A percentile compares a stretch with the other conserved stretches of the same genome.
Conservation (phyloP, 495 filamentous ascomycete species). For the Cercophora samala region DNA sequence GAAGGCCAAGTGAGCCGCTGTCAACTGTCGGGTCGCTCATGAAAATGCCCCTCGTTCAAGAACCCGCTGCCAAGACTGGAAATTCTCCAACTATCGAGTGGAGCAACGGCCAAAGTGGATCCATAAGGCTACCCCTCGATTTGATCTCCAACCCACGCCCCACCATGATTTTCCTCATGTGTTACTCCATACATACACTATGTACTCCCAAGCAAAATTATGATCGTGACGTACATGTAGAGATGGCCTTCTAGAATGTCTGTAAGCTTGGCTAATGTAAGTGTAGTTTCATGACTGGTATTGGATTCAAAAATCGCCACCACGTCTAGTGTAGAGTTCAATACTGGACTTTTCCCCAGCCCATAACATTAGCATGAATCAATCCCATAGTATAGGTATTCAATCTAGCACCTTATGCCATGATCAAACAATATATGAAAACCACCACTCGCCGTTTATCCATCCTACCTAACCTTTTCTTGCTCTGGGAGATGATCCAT, state of each 20-base stretch:
- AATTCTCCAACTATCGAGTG: constrained; percentile 7
- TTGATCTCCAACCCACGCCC: neutral
- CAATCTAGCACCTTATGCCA: neutral
- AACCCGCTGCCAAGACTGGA: constrained; percentile 15
- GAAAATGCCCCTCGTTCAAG: constrained; percentile 2
- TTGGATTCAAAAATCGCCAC: neutral
- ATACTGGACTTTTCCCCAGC: neutral
- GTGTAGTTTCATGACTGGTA: neutral
- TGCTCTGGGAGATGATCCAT: no score
- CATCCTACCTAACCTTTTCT: no score
- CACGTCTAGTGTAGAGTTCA: no score
- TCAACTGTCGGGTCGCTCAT: neutral
- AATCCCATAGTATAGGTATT: neutral
- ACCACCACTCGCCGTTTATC: no score
- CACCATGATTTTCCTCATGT: neutral
- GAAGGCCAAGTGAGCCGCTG: neutral
- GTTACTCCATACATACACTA: no score
- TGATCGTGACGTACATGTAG: neutral
- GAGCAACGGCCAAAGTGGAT: neutral
- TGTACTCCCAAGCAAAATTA: neutral
- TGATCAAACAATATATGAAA: neutral
- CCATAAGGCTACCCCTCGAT: neutral
- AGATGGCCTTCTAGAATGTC: neutral
- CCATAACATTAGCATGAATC: neutral
- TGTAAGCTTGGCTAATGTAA: neutral